These are phyloP conservation scores for Pichia cactophila DNA, from an alignment of 1,139 yeast species.

Conservation along the genomic window DNA sequence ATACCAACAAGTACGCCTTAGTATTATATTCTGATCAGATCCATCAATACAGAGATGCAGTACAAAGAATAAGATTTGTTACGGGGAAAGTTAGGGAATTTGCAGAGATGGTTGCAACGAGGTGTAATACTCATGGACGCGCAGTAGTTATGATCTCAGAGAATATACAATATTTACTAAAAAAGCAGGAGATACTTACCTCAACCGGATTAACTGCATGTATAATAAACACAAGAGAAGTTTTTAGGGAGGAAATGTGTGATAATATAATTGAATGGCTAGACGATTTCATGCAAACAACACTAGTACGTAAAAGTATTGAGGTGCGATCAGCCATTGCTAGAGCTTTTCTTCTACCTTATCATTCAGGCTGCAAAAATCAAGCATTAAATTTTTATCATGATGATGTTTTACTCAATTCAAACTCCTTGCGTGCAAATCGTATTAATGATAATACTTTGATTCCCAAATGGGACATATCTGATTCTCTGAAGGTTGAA, in stretches of 20 bases:
- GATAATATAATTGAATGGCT: slow-evolving; percentile 65
- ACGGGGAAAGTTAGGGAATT: slow-evolving; percentile 61
- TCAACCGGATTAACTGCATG: slow-evolving; percentile 62
- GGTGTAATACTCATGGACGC: slow-evolving; percentile 58
- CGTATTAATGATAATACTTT: background rate
- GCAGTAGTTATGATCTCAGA: slow-evolving; percentile 58
- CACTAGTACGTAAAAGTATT: slow-evolving; percentile 44
- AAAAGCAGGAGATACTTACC: slow-evolving; percentile 45
- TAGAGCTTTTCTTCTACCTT: slow-evolving; percentile 40
- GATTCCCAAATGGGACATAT: slow-evolving; percentile 33
- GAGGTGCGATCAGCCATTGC: slow-evolving; percentile 47
- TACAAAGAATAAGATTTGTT: slow-evolving; percentile 54
- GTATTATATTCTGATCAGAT: slow-evolving; percentile 73
- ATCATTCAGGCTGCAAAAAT: slow-evolving; percentile 43
- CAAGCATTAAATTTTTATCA: slow-evolving; percentile 18
- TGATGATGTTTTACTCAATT: slow-evolving; percentile 17
- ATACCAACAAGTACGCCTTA: slow-evolving; percentile 47
- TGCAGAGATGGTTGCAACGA: slow-evolving; percentile 65
- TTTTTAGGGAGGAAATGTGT: slow-evolving; percentile 77
- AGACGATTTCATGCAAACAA: slow-evolving; percentile 48
- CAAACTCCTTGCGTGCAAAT: slow-evolving; percentile 9
- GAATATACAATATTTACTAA: slow-evolving; percentile 42
- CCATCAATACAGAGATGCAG: slow-evolving; percentile 68
- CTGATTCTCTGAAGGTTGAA: slow-evolving; percentile 35
- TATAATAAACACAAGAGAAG: slow-evolving; percentile 60